Percentiles rank a stretch among this genome's conserved stretches.
Conservation (phyloP, 257 asterid species). For the Nicotiana otophora region DNA sequence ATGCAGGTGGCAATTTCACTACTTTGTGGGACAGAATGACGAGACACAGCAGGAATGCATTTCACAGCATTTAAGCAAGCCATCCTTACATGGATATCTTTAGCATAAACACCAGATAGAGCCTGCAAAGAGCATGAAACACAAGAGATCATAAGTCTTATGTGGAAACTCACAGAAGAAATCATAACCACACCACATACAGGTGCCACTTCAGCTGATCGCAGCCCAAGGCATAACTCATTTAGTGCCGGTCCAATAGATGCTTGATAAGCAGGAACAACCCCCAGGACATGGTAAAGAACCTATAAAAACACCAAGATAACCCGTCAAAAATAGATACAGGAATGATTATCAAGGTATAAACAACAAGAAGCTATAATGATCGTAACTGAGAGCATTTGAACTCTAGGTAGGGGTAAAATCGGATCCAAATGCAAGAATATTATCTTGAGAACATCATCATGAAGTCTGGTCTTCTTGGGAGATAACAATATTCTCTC, state of each 20-base stretch:
- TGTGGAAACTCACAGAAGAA: constrained; percentile 11
- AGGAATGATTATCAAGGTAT: not conserved
- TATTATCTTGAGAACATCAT: constrained; percentile 75
- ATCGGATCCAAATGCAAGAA: constrained; percentile 92
- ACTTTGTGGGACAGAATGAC: constrained; percentile 69
- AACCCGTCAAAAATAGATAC: not conserved
- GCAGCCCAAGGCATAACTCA: constrained; percentile 94
- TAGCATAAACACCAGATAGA: constrained; percentile 79
- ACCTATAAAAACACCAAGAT: constrained; percentile 45
- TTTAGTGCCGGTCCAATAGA: constrained; percentile 81
- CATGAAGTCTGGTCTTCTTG: constrained; percentile 87
- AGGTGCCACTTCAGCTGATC: constrained; percentile 87
- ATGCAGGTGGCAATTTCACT: constrained; percentile 86
- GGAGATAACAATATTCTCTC: constrained; percentile 81
- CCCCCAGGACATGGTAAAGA: constrained; percentile 88
- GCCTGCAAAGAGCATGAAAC: constrained; percentile 54
- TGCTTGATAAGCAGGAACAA: constrained; percentile 80
- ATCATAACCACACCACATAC: constrained; percentile 41
- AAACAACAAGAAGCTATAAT: constrained; percentile 7
- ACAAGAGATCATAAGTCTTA: not conserved
- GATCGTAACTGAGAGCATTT: constrained; percentile 83
- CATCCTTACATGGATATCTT: constrained; percentile 86
- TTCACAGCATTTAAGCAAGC: constrained; percentile 92
- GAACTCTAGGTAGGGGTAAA: constrained; percentile 87
- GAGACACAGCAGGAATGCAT: constrained; percentile 94